These are phyloP conservation scores for Polychaeton citri DNA, from an alignment of 2,329 filamentous ascomycete species.

Conservation along the genomic window DNA sequence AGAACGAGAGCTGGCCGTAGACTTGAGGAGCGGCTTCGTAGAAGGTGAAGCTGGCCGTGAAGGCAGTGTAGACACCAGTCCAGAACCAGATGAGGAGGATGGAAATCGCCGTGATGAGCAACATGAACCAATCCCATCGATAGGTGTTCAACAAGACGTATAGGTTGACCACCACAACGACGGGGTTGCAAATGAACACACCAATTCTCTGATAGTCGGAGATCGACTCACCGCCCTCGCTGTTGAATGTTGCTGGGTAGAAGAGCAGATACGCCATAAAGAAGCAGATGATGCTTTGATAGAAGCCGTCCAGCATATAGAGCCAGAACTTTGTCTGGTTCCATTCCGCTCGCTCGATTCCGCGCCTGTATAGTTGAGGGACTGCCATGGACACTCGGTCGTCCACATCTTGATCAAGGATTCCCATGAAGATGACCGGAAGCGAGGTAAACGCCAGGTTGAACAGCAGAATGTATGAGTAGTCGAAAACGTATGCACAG, in stretches of 20 bases:
- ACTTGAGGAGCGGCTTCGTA: slow-evolving; percentile 68
- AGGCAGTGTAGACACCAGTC: slow-evolving; percentile 75
- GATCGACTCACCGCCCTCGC: slow-evolving; percentile 59
- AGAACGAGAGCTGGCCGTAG: slow-evolving; percentile 72
- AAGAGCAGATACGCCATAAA: slow-evolving; percentile 84
- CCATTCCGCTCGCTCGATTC: slow-evolving; percentile 95
- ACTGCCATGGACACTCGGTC: slow-evolving; percentile 89
- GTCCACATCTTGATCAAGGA: slow-evolving; percentile 92
- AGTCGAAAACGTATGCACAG: slow-evolving; percentile 93
- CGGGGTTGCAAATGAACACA: slow-evolving; percentile 70
- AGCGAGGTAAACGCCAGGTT: slow-evolving; percentile 95
- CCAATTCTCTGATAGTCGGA: slow-evolving; percentile 75
- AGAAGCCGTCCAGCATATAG: slow-evolving; percentile 90
- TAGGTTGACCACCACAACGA: slow-evolving; percentile 77
- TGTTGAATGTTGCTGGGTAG: slow-evolving; percentile 52
- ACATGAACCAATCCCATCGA: slow-evolving; percentile 94
- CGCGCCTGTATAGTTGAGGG: slow-evolving; percentile 85
- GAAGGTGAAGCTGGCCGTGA: slow-evolving; percentile 47
- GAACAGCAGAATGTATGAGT: slow-evolving; percentile 93
- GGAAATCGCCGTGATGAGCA: slow-evolving; percentile 69
- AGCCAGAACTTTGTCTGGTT: slow-evolving; percentile 92
- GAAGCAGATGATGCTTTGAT: slow-evolving; percentile 88
- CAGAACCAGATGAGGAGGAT: slow-evolving; percentile 85
- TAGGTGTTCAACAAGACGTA: slow-evolving; percentile 96
- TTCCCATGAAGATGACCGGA: slow-evolving; percentile 88